Conservation (phyloP, 345 rosid genomes). For the Litchi chinensis region DNA sequence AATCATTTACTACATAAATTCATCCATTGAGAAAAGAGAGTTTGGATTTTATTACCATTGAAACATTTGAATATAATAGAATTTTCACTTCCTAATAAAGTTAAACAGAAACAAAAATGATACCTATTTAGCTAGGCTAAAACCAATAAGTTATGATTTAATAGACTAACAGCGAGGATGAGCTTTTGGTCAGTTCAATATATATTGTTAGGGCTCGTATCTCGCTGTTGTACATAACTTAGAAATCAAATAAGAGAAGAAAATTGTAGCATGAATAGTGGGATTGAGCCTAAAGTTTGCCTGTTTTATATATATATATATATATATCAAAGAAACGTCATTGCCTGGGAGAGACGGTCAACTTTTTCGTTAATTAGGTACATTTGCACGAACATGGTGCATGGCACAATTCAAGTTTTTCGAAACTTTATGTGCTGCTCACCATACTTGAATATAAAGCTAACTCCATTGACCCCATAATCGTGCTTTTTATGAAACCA, state of each 20-base stretch:
- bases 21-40: too few species aligned
- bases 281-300: constrained; percentile 21
- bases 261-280: neutral
- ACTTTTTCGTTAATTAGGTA: constrained; percentile 11
- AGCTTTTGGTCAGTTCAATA: constrained; percentile 16
- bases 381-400: neutral
- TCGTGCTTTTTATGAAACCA: neutral
- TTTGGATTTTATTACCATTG: too few species aligned
- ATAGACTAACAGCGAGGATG: neutral
- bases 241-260: neutral
- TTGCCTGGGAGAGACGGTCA: neutral
- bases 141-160: too few species aligned
- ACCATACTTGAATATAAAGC: constrained; percentile 19
- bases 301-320: too few species aligned
- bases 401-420: too few species aligned
- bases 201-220: neutral
- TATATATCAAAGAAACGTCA: neutral
- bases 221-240: neutral
- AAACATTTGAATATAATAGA: too few species aligned
- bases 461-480: neutral
- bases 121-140: too few species aligned
- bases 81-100: too few species aligned
- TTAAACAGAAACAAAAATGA: too few species aligned
- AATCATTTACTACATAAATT: too few species aligned
- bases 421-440: neutral